Conservation (phyloP, 805 yeast species). For the Alloascoidea africana region DNA sequence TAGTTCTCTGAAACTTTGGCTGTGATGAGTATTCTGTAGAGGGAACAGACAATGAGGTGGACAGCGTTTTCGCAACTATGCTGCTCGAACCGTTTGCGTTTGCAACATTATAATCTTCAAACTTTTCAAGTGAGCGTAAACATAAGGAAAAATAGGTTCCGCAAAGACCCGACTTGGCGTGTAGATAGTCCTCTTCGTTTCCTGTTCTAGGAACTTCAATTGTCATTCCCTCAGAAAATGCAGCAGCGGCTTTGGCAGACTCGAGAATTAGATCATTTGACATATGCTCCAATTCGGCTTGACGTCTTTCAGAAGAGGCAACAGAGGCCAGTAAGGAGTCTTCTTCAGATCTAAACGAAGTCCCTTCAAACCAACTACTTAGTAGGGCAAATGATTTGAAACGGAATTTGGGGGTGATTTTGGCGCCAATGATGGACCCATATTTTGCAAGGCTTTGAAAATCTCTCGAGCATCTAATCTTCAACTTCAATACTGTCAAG, state of each 20-base stretch:
- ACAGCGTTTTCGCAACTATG: constrained; percentile 8
- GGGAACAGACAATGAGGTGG: constrained; percentile 5
- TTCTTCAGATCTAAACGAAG: too few relatives aligned
- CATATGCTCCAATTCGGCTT: constrained; percentile 11
- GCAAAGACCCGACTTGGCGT: not conserved
- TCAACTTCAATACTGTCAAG: constrained; percentile 7
- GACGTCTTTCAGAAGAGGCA: constrained; percentile 11
- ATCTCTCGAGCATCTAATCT: constrained; percentile 11
- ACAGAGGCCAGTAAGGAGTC: constrained; percentile 6
- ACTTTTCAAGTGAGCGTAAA: not conserved
- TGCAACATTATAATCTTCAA: constrained; percentile 1
- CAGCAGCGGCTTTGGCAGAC: not conserved
- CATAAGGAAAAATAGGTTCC: not conserved
- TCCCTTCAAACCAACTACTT: constrained; percentile 11
- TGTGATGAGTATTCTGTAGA: constrained; percentile 18
- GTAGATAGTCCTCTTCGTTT: constrained; percentile 1
- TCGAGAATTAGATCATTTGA: not conserved
- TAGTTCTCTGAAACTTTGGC: constrained; percentile 26
- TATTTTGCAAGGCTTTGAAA: constrained; percentile 11
- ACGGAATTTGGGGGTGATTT: constrained; percentile 10
- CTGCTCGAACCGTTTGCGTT: constrained; percentile 2
- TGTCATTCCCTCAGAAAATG: not conserved
- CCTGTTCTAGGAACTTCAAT: not conserved
- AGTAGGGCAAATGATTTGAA: constrained; percentile 11
- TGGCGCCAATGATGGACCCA: constrained; percentile 11